Evolutionary conservation across 2,329 filamentous ascomycete species (phyloP), one percentile per base, ranked within the genome.

Genomic region (Ceratocystis eucalypticola): DNA sequence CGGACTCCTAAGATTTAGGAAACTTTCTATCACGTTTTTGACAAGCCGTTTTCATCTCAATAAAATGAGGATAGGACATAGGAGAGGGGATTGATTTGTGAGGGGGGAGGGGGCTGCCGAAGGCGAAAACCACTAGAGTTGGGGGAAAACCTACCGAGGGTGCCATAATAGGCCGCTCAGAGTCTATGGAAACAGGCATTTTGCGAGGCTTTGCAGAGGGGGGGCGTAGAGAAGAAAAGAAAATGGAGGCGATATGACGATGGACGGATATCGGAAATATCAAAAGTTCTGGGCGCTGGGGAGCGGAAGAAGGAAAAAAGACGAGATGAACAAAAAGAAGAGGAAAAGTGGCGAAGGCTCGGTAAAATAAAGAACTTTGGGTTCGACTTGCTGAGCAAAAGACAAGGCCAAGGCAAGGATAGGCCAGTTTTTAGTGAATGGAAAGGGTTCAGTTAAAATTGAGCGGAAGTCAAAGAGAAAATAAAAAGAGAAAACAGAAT

Each of bases 121-220:
- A 41, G 10, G 12, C 37, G 37, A 41, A 41, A 41, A 12, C 37
- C 37, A 41, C 37, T 57, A 45, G 57, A 53, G 25, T 69, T 69
- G 61, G 62, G 62, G 62, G 69, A 68, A 69, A 69, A 82, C 82
- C 66, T 82, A 85, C 82, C 72, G 82, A 84, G 61, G 82, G 80
- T 68, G 81, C 81, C 82, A 85, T 84, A 74, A 85, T 85, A 71
- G 82, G 82, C 73, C 82, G 81, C 65, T 81, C 78, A 57, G 82
- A 85, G 66, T 85, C 82, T 67, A 84, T 72, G n/a, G 82, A 85
- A 69, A 78, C 74, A 73, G 82, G 80, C 82, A 85, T 85, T 66
- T 70, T 72, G 71, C 65, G 25, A 61, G 12, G 45, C 41, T 30
- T 25, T 37, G 5, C 33, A 55, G 30, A 37, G 37, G 37, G 17